A percentile compares a stretch with the other conserved stretches of the same genome.
These are phyloP conservation scores for Rosa persica DNA, from an alignment of 306 rosid genomes.

Conservation along the genomic window DNA sequence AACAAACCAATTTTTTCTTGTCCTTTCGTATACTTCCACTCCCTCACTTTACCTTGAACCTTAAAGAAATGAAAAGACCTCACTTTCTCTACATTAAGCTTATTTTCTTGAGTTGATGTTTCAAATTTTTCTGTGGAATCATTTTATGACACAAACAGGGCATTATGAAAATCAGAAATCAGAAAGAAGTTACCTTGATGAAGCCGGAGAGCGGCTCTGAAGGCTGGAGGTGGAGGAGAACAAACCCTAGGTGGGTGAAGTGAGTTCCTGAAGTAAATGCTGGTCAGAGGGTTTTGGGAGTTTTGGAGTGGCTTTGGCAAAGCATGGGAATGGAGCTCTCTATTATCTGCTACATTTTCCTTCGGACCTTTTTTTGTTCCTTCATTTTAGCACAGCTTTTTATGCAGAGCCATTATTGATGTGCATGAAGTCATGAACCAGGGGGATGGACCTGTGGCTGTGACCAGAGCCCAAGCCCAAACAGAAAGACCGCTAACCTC, in stretches of 20 bases:
- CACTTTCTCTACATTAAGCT: slow-evolving; percentile 2
- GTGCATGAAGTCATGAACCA: not conserved
- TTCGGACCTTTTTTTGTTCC: not conserved
- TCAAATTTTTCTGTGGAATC: not conserved
- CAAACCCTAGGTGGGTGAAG: slow-evolving; percentile 1
- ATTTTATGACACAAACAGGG: not conserved
- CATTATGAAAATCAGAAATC: not conserved
- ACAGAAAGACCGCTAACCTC: not conserved
- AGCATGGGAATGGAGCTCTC: slow-evolving; percentile 11
- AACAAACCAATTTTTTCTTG: not conserved
- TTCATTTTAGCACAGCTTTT: slow-evolving; percentile 13
- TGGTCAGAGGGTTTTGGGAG: not conserved
- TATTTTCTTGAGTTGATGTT: not conserved
- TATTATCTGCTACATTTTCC: slow-evolving; percentile 12
- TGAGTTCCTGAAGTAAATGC: slow-evolving; percentile 4
- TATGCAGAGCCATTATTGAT: slow-evolving; percentile 12
- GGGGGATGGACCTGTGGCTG: not conserved
- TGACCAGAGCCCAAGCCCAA: not conserved
- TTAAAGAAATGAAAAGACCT: not conserved
- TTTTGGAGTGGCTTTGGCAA: not conserved
- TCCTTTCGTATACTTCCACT: not conserved
- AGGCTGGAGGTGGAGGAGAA: not conserved
- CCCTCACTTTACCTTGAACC: not conserved
- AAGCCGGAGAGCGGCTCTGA: not conserved
- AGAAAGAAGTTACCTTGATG: slow-evolving; percentile 10